phyloP scores from a whole-genome alignment of 2,329 filamentous ascomycete genomes.

The Sporothrix sp. region DNA sequence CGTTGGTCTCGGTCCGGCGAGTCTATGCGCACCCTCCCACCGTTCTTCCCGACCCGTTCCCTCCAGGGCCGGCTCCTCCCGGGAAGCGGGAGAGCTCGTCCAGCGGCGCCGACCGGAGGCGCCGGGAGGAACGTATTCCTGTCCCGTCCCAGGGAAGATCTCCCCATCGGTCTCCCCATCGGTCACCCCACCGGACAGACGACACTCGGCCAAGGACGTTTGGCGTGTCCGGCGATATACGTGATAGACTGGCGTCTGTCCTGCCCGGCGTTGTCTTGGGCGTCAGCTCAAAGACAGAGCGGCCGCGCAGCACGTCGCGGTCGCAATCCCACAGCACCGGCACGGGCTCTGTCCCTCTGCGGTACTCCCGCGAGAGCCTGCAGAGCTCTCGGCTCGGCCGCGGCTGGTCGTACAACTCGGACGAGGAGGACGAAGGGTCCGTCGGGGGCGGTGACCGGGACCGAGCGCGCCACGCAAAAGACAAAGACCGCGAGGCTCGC shows the following conservation, averaged over 20 bases:
- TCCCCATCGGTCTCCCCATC: not conserved
- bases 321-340: conserved; percentile 6
- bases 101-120: conserved; percentile 12
- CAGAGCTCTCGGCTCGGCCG: conserved; percentile 32
- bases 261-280: conserved; percentile 27
- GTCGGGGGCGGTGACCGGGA: conserved; percentile 1
- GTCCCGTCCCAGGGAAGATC: not conserved
- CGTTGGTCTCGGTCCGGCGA: conserved; percentile 26
- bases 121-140: conserved; percentile 9
- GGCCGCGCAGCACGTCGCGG: conserved; percentile 21
- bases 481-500: conserved; percentile 22
- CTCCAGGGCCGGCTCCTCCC: conserved; percentile 16
- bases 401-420: conserved; percentile 34
- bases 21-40: conserved; percentile 19
- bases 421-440: conserved; percentile 9
- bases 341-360: conserved; percentile 15
- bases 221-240: conserved; percentile 29
- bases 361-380: conserved; percentile 33
- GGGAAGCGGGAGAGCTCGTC: conserved; percentile 15
- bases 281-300: conserved; percentile 23
- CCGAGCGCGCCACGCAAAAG: conserved; percentile 9
- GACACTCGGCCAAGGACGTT: conserved; percentile 29
- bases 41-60: conserved; percentile 22
- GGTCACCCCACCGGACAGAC: conserved; percentile 20
- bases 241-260: conserved; percentile 36